Conservation (phyloP, 768 basidiomycete species). For the Pleurotus ostreatus region DNA sequence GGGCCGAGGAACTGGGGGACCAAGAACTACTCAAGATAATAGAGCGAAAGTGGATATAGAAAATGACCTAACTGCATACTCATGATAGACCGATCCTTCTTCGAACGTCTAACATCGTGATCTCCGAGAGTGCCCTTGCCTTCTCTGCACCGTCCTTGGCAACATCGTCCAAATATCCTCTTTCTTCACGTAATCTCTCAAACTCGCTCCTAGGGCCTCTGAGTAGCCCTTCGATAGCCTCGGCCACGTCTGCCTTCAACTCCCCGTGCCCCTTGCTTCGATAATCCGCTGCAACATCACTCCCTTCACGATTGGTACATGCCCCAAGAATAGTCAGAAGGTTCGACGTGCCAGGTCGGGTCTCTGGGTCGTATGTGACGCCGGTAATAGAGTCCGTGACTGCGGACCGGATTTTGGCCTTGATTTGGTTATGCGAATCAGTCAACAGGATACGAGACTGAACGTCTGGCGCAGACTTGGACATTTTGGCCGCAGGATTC, state of each 20-base stretch:
- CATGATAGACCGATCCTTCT: slow-evolving; percentile 51
- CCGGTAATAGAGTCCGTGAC: slow-evolving; percentile 80
- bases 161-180: slow-evolving; percentile 55
- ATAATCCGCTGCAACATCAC: slow-evolving; percentile 46
- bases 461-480: slow-evolving; percentile 80
- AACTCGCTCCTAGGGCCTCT: slow-evolving; percentile 67
- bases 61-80: background rate
- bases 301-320: slow-evolving; percentile 48
- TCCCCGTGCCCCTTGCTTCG: slow-evolving; percentile 53
- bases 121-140: slow-evolving; percentile 57
- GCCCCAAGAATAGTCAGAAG: slow-evolving; percentile 77
- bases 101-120: slow-evolving; percentile 68
- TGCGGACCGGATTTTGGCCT: slow-evolving; percentile 69
- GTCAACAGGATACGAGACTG: slow-evolving; percentile 85
- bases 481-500: slow-evolving; percentile 89
- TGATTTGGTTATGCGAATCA: slow-evolving; percentile 59
- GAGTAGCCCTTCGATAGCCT: slow-evolving; percentile 67
- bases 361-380: slow-evolving; percentile 75
- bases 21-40: too few species aligned
- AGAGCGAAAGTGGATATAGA: too few species aligned
- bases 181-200: slow-evolving; percentile 55
- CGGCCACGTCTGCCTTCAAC: slow-evolving; percentile 73
- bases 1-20: too few species aligned
- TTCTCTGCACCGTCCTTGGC: slow-evolving; percentile 58
- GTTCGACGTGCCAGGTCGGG: slow-evolving; percentile 83